Evolutionary conservation across 2,329 filamentous ascomycete species (phyloP).

Genomic region (Aspergillus amoenus): DNA sequence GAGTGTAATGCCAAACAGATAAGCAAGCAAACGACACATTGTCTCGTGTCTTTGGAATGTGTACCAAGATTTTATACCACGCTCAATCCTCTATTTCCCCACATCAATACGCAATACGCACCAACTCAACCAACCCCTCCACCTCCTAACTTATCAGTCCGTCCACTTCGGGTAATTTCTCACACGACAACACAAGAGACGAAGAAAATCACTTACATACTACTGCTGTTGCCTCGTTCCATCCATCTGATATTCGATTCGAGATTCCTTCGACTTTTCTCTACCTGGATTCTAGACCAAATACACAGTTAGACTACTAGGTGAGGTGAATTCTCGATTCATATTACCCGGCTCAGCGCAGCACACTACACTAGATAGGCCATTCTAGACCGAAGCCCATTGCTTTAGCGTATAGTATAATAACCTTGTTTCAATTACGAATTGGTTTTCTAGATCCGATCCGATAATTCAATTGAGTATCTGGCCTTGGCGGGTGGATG

Average conservation of each 20-base stretch:
- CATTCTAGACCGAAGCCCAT: too few species aligned
- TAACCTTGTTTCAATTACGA: too few species aligned
- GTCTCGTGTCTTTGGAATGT: constrained; percentile 22
- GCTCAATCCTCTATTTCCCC: not conserved
- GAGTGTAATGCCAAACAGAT: constrained; percentile 33
- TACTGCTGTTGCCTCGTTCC: not conserved
- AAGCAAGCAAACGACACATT: constrained; percentile 27
- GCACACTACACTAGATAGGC: too few species aligned
- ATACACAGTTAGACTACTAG: too few species aligned
- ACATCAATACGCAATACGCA: not conserved
- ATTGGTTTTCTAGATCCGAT: too few species aligned
- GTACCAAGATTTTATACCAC: constrained; percentile 14
- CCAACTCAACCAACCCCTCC: not conserved
- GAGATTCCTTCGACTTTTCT: too few species aligned
- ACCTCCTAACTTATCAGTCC: not conserved
- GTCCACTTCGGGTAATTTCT: not conserved
- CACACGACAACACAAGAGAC: not conserved
- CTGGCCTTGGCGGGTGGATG: too few species aligned
- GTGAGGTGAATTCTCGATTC: too few species aligned
- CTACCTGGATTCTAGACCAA: too few species aligned
- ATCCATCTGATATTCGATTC: not conserved
- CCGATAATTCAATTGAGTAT: too few species aligned
- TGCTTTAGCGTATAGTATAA: too few species aligned
- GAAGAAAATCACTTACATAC: not conserved
- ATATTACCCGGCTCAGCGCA: too few species aligned